Base-by-base conservation (phyloP, 1,139 yeast genomes). In the Yamadazyma trypodendri region DNA sequence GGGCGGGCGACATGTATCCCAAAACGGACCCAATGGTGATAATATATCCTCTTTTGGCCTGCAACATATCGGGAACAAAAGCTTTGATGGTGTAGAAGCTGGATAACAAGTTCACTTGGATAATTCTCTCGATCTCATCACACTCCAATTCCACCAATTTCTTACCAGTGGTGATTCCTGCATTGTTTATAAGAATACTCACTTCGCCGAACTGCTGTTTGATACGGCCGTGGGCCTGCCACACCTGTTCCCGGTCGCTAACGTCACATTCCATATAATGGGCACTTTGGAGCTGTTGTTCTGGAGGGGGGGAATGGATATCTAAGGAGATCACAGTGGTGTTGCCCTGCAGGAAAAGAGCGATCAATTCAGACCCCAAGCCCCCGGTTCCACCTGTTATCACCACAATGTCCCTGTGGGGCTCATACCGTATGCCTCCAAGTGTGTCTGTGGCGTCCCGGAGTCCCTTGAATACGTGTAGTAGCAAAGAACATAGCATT, bases 341-440 rank as follows among this genome's bases (percentile, higher is more conserved):
- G 13, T 29, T 23, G 5, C n/a, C 16, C 3, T 32, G 13, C 6
- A 6, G 24, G 12, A 40, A 35, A 14, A 12, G 15, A 17, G 14
- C n/a, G 0, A 74, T 85, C n/a, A 89, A 48, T 41, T 79, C 84
- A 32, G 61, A 61, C 0, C 97, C 97, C 17, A 90, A 65, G 0
- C 97, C 97, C 0, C 77, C 63, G 2, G 76, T 55, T 0, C 96
- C 97, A 1, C 97, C 97, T 0, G 97, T 89, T 18, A 90, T 65
- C n/a, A 88, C 58, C 0, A 81, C 83, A 10, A 84, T 63, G 49
- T 85, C 88, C 17, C 63, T 58, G 36, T 47, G 50, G 0, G 77
- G 68, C 28, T 79, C 82, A 44, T 72, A 72, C 10, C 61, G 63
- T 39, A 68, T 73, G 1, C 86, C 86, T 16, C 79, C 55, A 2